Conservation (phyloP, 1,284 basidiomycete genomes). For the Cryptococcus sp. region DNA sequence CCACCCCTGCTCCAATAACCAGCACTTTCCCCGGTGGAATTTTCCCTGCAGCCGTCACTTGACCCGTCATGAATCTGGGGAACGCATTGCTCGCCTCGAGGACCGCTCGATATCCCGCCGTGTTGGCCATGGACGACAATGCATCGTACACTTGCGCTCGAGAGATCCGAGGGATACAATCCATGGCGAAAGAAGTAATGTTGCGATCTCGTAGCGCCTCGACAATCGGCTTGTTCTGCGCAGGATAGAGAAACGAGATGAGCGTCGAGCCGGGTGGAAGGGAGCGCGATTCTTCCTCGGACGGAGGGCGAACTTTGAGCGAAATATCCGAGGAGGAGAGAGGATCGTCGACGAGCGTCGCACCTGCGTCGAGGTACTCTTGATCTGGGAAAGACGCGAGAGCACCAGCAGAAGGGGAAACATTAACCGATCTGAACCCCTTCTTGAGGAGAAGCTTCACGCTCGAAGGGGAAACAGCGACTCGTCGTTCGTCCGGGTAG, state of each 20-base stretch:
- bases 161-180: conserved; percentile 80
- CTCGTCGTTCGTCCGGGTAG: conserved; percentile 68
- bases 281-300: conserved; percentile 50
- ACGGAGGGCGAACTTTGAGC: conserved; percentile 65
- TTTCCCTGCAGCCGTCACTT: conserved; percentile 72
- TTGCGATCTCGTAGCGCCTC: conserved; percentile 59
- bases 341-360: conserved; percentile 57
- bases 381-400: conserved; percentile 71
- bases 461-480: conserved; percentile 72
- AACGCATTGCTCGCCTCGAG: conserved; percentile 80
- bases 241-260: conserved; percentile 76
- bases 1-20: conserved; percentile 78
- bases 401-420: conserved; percentile 65
- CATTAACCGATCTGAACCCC: conserved; percentile 64
- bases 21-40: conserved; percentile 79
- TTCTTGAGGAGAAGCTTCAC: conserved; percentile 68
- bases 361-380: conserved; percentile 70
- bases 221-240: conserved; percentile 67
- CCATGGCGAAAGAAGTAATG: conserved; percentile 70
- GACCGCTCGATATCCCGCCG: conserved; percentile 79
- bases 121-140: conserved; percentile 83
- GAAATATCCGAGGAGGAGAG: conserved; percentile 62
- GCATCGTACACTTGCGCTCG: conserved; percentile 80
- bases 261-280: conserved; percentile 67
- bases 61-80: conserved; percentile 77